Conservation (phyloP, 768 basidiomycete species). For the Auricularia sp. region DNA sequence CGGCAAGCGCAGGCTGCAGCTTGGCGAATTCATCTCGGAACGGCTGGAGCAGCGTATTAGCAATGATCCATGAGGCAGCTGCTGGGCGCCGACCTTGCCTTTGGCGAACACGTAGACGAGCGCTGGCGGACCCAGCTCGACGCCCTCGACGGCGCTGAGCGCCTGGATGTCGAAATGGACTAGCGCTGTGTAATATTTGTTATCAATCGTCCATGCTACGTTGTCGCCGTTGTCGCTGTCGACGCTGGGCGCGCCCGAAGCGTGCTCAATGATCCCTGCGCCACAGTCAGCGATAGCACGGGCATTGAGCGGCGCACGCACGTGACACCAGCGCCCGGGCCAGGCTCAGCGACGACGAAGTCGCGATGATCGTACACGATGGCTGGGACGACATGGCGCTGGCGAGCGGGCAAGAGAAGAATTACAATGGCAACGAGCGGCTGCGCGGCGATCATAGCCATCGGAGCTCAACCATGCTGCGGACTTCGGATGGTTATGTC, state of each 20-base stretch:
- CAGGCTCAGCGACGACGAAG: not conserved
- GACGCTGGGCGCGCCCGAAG: not conserved
- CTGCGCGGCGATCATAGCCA: too few species aligned
- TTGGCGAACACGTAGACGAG: constrained; percentile 61
- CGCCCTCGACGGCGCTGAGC: constrained; percentile 33
- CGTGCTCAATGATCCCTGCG: not conserved
- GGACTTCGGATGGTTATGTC: too few species aligned
- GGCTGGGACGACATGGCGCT: not conserved
- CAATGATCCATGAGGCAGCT: not conserved
- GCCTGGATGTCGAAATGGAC: constrained; percentile 55
- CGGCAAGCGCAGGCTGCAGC: constrained; percentile 37
- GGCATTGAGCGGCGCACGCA: not conserved
- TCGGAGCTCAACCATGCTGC: too few species aligned
- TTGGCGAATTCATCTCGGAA: constrained; percentile 42
- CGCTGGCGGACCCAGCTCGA: constrained; percentile 45
- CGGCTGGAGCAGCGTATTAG: constrained; percentile 27
- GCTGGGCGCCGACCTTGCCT: constrained; percentile 40
- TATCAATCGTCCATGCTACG: constrained; percentile 66
- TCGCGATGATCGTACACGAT: not conserved
- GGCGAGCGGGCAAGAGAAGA: too few species aligned
- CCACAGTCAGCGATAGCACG: not conserved
- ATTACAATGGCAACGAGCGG: too few species aligned
- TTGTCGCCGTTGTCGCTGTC: constrained; percentile 4
- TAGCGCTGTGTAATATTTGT: constrained; percentile 73
- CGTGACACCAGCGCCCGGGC: not conserved